Percentiles rank a stretch among this genome's conserved stretches.
Conservation (phyloP, 2,329 filamentous ascomycete species). For the Aspergillus sp. region DNA sequence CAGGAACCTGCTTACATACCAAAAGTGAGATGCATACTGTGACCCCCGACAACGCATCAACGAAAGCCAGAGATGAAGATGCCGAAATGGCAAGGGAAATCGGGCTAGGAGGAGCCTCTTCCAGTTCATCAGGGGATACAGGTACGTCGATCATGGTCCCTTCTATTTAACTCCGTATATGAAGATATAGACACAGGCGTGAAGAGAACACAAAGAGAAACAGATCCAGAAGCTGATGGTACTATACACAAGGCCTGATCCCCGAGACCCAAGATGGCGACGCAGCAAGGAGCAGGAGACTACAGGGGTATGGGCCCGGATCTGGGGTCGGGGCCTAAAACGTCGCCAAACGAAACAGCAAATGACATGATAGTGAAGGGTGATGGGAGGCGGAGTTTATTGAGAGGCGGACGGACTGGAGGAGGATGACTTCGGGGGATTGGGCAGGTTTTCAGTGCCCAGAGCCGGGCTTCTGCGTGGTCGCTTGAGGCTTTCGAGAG, state of each 20-base stretch:
- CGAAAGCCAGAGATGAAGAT: conserved; percentile 40
- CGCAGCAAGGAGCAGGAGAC: conserved; percentile 44
- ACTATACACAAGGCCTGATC: conserved; percentile 40
- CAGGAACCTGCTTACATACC: conserved; percentile 24
- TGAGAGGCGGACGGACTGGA: conserved; percentile 36
- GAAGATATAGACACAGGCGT: conserved; percentile 18
- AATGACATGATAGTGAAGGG: conserved; percentile 7
- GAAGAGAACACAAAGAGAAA: conserved; percentile 17
- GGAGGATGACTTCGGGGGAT: conserved; percentile 32
- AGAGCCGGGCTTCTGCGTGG: conserved; percentile 67
- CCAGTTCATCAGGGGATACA: conserved; percentile 39
- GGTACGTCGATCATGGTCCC: conserved; percentile 30
- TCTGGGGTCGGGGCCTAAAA: conserved; percentile 54
- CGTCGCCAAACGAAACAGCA: conserved; percentile 10
- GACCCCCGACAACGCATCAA: neutral
- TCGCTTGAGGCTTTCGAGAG: conserved; percentile 77
- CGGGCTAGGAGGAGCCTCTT: conserved; percentile 55
- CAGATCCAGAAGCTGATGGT: conserved; percentile 35
- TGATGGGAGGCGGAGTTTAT: conserved; percentile 23
- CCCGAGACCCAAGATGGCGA: conserved; percentile 38
- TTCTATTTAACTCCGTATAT: conserved; percentile 30
- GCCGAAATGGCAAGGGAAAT: conserved; percentile 54
- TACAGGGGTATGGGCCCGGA: conserved; percentile 56
- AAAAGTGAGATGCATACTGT: conserved; percentile 25
- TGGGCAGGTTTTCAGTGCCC: conserved; percentile 27